Evolutionary conservation across 1,139 yeast genomes (phyloP).

Genomic region (Wickerhamiella pararugosa): DNA sequence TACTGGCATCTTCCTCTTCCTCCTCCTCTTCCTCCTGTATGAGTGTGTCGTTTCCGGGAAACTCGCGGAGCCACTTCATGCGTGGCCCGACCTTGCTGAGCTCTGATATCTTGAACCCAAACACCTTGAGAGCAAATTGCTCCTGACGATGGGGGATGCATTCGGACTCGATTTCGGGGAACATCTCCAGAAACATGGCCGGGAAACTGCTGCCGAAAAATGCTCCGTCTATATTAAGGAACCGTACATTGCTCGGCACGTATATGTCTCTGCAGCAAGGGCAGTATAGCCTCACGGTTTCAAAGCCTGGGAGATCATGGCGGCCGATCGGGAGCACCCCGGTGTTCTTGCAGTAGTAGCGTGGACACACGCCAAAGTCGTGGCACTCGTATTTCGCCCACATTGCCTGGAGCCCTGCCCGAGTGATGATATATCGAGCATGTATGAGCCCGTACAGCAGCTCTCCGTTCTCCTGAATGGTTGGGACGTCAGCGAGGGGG

Average conservation of each 20-base stretch:
- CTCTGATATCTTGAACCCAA: constrained; percentile 77
- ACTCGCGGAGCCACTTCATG: constrained; percentile 84
- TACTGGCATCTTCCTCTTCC: neutral
- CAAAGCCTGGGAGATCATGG: constrained; percentile 80
- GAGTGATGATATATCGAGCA: constrained; percentile 77
- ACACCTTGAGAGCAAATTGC: constrained; percentile 54
- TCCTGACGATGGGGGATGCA: constrained; percentile 28
- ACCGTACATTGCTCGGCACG: constrained; percentile 72
- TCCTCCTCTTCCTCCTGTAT: constrained; percentile 16
- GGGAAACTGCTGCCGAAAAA: constrained; percentile 94
- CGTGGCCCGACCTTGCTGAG: constrained; percentile 71
- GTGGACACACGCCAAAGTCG: constrained; percentile 85
- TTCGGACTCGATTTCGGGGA: constrained; percentile 59
- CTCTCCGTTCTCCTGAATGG: constrained; percentile 83
- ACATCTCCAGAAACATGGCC: constrained; percentile 78
- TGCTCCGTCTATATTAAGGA: constrained; percentile 85
- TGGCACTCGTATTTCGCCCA: constrained; percentile 86
- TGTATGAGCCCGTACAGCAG: constrained; percentile 85
- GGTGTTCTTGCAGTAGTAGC: constrained; percentile 85
- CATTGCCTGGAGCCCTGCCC: constrained; percentile 86
- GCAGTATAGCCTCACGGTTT: constrained; percentile 82
- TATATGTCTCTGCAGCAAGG: constrained; percentile 90
- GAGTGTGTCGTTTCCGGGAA: constrained; percentile 33
- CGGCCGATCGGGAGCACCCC: constrained; percentile 85
- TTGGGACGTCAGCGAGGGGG: constrained; percentile 52